Evolutionary conservation across 129 eudicot species (phyloP), one percentile per base, ranked within the genome.

Genomic region (Oenanthe sinensis): DNA sequence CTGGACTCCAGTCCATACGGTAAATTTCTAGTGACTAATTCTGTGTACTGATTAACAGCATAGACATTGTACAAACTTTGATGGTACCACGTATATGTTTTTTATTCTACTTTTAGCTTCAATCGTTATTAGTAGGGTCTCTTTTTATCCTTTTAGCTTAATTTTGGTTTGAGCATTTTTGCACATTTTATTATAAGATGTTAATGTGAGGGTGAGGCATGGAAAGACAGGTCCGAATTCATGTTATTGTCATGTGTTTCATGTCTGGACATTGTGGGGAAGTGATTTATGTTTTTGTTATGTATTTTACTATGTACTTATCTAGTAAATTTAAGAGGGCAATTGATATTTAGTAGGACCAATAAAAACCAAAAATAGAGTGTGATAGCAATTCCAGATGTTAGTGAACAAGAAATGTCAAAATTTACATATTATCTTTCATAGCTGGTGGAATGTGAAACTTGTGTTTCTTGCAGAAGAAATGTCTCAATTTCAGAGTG

Each of bases 1-100:
- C 36, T 95, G 99, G 99, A 84, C 89, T n/a, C 99, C 99, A n/a
- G 97, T 95, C 79, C 99, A 95, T 85, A 95, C 99, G 89, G 99
- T 95, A 92, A 58, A 86, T 24, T 45, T 37, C 58, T 63, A 74
- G 68, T n/a, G 33, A 60, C 33, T 60, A 5, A 39, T 39, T 39
- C 42, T 39, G 3, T 1, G 5, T 5, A 14, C 52, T 48, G 52
- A 48, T 48, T 48, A 13, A 48, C 19, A 48, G 5, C 19, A 48
- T 48, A 60, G 33, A 60, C 68, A 60, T 60, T 60, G 1, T 60
- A 60, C 15, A n/a, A n/a, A n/a, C 16, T 60, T 3, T 55, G 8
- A 2, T 55, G 1, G 5, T n/a, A 39, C 5, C 42, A 39, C 24
- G 33, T 13, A 24, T 10, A 2, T 12, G 36, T 60, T 22, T 60